Conservation (phyloP, 768 basidiomycete species). For the Leccinum subtestaceum region DNA sequence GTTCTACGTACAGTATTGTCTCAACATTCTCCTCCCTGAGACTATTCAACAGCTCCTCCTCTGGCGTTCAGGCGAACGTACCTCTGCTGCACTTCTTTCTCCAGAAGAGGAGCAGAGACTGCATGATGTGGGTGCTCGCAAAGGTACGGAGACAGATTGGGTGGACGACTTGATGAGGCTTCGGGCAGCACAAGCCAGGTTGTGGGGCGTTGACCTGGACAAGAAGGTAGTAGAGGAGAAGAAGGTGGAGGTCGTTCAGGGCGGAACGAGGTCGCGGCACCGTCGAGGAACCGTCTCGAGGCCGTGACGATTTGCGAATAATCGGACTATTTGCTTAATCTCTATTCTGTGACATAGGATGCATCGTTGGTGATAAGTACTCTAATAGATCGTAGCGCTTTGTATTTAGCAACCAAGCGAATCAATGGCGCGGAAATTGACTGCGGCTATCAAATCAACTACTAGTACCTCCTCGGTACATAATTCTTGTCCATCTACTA, state of each 20-base stretch:
- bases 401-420: neutral
- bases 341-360: conserved; percentile 1
- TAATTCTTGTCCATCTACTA: neutral
- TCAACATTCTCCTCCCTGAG: conserved; percentile 70
- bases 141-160: conserved; percentile 62
- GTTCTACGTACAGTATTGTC: conserved; percentile 52
- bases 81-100: conserved; percentile 45
- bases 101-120: conserved; percentile 54
- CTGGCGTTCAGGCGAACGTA: conserved; percentile 65
- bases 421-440: neutral
- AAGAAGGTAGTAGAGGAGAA: conserved; percentile 20
- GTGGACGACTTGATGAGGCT: conserved; percentile 56
- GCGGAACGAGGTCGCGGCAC: conserved; percentile 33
- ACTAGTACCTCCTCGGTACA: neutral
- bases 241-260: conserved; percentile 15
- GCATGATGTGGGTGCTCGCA: conserved; percentile 45
- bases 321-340: conserved; percentile 12
- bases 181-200: conserved; percentile 37
- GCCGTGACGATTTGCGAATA: conserved; percentile 4
- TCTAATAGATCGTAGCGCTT: neutral
- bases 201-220: conserved; percentile 34
- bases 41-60: conserved; percentile 69
- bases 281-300: conserved; percentile 22
- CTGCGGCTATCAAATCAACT: conserved; percentile 4
- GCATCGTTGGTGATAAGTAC: neutral